Conservation (phyloP, 495 filamentous ascomycete genomes). For the Penicillium canescens region DNA sequence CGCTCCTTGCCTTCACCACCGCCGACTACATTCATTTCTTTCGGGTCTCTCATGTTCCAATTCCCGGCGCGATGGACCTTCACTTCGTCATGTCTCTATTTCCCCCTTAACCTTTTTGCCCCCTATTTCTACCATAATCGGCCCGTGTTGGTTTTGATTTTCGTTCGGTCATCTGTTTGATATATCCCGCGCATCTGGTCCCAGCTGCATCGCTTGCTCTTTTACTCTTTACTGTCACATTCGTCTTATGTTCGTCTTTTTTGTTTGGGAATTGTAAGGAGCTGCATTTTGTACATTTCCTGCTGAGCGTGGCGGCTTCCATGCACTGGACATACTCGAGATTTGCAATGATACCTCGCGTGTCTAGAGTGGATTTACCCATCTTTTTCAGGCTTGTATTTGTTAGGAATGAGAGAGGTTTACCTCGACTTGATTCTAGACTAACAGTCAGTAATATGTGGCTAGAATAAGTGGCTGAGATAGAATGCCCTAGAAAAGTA, state of each 20-base stretch:
- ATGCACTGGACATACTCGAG: constrained; percentile 9
- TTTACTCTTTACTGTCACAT: not conserved
- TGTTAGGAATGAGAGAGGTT: not conserved
- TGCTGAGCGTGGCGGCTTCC: constrained; percentile 6
- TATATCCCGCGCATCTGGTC: constrained; percentile 29
- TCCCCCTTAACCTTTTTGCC: constrained; percentile 12
- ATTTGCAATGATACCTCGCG: constrained; percentile 7
- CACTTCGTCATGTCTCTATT: constrained; percentile 30
- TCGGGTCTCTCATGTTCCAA: constrained; percentile 16
- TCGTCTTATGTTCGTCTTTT: not conserved
- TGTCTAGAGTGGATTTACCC: not conserved
- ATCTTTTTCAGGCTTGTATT: not conserved
- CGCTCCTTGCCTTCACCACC: not conserved
- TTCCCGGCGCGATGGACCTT: constrained; percentile 31
- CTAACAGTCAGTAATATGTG: no score
- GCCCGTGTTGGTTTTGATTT: constrained; percentile 13
- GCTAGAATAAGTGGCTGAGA: no score
- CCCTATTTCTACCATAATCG: constrained; percentile 6
- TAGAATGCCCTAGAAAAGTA: no score
- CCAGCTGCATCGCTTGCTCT: constrained; percentile 16
- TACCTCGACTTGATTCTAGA: not conserved
- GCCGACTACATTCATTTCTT: not conserved
- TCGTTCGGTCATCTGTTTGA: constrained; percentile 19
- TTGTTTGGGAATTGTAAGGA: constrained; percentile 5
- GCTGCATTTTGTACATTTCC: constrained; percentile 11